phyloP scores from a whole-genome alignment of 192 early-diverging fungal species.

The Cetraspora pellucida region DNA sequence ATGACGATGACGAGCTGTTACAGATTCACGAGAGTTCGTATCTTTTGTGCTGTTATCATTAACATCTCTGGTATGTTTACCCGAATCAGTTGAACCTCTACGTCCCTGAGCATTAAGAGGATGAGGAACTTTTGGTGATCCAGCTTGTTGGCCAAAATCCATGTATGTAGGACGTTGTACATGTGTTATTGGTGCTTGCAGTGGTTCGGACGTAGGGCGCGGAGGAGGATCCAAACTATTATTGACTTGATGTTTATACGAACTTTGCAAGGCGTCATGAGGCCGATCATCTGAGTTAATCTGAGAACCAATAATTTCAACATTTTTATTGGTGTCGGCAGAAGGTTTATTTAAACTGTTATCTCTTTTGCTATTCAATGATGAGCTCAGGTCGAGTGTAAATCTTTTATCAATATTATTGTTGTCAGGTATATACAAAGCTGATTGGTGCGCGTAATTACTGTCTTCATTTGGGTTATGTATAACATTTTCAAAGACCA shows the following conservation, averaged over 20 bases:
- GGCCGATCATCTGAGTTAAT: not conserved
- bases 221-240: slow-evolving; percentile 1
- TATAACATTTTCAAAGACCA: not conserved
- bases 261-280: not conserved
- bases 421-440: not conserved
- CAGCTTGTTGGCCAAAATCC: not conserved
- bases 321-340: too few species aligned
- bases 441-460: not conserved
- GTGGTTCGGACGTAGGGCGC: slow-evolving; percentile 7
- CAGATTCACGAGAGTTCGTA: not conserved
- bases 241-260: not conserved
- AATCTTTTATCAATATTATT: slow-evolving; percentile 31
- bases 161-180: not conserved
- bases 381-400: slow-evolving; percentile 25
- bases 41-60: too few species aligned
- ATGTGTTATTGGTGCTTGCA: not conserved
- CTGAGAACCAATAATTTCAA: too few species aligned
- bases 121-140: slow-evolving; percentile 18
- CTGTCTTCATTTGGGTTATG: not conserved
- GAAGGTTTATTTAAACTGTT: not conserved
- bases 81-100: not conserved
- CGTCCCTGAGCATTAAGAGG: not conserved
- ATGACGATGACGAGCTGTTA: slow-evolving; percentile 1
- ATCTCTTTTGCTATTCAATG: not conserved
- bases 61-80: not conserved